These are phyloP conservation scores for Alternaria alternata DNA, from an alignment of 2,329 filamentous ascomycete species.

Conservation along the genomic window DNA sequence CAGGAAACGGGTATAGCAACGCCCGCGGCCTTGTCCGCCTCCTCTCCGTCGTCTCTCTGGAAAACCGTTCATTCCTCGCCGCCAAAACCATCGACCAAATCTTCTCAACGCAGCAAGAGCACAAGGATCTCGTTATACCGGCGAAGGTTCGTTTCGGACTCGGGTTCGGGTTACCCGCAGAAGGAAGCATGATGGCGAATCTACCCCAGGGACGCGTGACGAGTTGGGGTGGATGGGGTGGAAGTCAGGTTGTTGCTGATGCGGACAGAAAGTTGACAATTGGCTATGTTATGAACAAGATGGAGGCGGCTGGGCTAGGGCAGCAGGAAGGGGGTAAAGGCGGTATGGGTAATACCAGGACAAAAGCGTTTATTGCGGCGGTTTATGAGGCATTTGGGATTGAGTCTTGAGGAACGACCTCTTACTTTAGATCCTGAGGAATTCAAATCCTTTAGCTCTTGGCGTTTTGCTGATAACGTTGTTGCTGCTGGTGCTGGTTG, in stretches of 20 bases:
- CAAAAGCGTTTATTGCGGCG: conserved; percentile 13
- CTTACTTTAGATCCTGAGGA: neutral
- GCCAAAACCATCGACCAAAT: conserved; percentile 21
- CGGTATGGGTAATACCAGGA: conserved; percentile 17
- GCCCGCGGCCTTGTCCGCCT: conserved; percentile 21
- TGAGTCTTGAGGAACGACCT: neutral
- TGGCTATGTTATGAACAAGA: conserved; percentile 33
- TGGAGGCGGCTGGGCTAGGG: conserved; percentile 13
- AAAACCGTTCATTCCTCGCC: conserved; percentile 12
- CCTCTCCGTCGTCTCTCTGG: conserved; percentile 16
- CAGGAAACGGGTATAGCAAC: conserved; percentile 24
- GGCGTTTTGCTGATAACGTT: neutral
- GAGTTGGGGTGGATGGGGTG: conserved; percentile 33
- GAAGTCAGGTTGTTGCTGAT: conserved; percentile 23
- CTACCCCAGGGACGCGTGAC: conserved; percentile 21
- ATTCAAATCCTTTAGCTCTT: neutral
- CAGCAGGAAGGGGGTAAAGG: neutral
- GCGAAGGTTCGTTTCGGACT: conserved; percentile 15
- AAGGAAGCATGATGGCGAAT: conserved; percentile 8
- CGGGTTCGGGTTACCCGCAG: conserved; percentile 14
- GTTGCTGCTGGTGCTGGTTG: neutral
- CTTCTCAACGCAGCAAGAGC: conserved; percentile 17
- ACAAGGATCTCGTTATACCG: conserved; percentile 17
- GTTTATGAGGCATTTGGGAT: conserved; percentile 23
- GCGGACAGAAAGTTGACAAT: conserved; percentile 24